phyloP scores from a whole-genome alignment of 805 yeast genomes.

The Barnettozyma populi region DNA sequence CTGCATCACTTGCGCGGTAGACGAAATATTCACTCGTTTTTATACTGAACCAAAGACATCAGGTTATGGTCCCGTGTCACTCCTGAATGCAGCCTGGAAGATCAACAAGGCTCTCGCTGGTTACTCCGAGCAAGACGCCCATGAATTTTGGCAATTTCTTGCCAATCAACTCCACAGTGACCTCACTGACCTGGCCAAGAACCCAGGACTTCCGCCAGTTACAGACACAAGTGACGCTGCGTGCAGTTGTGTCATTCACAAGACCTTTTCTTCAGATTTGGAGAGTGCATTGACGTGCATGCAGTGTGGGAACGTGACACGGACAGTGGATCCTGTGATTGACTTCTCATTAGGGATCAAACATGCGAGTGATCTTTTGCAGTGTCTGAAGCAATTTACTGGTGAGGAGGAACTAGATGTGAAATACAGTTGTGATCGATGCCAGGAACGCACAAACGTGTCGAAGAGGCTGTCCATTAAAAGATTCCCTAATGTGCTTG shows the following conservation, averaged over 20 bases:
- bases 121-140: slow-evolving; percentile 96
- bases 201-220: slow-evolving; percentile 8
- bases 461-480: slow-evolving; percentile 66
- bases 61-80: slow-evolving; percentile 76
- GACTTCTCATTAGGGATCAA: slow-evolving; percentile 79
- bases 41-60: slow-evolving; percentile 56
- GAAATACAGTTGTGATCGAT: slow-evolving; percentile 61
- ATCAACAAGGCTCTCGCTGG: slow-evolving; percentile 85
- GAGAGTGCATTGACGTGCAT: slow-evolving; percentile 75
- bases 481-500: slow-evolving; percentile 69
- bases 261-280: slow-evolving; percentile 76
- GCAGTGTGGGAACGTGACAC: slow-evolving; percentile 50
- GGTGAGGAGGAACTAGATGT: slow-evolving; percentile 71
- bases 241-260: slow-evolving; percentile 80
- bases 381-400: slow-evolving; percentile 76
- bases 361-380: slow-evolving; percentile 40
- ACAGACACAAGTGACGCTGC: slow-evolving; percentile 3
- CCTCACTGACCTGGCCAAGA: slow-evolving; percentile 16
- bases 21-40: slow-evolving; percentile 68
- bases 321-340: slow-evolving; percentile 80
- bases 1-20: slow-evolving; percentile 85
- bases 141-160: slow-evolving; percentile 92
- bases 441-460: slow-evolving; percentile 60
- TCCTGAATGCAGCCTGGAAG: slow-evolving; percentile 84
- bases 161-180: slow-evolving; percentile 73